Base-by-base conservation (phyloP, 2,329 filamentous ascomycete genomes). In the Ophiostoma australiae region DNA sequence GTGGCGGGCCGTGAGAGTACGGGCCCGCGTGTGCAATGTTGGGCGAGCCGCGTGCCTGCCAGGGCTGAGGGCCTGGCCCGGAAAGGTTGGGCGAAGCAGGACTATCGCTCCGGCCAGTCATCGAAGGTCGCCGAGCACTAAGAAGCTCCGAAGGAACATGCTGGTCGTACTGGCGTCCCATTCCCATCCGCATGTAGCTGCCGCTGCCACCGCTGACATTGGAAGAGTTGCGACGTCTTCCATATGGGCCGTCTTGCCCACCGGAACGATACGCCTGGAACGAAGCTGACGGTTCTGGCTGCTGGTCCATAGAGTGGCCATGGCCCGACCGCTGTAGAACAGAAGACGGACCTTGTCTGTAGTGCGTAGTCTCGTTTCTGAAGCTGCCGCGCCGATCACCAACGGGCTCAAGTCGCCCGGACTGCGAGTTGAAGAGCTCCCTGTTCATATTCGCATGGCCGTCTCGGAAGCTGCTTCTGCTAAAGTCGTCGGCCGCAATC, bases 351-450 rank as follows among this genome's bases (percentile, higher is more conserved):
- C 92, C 91, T 74, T 94, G 90, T 68, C 91, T 88, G 71, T 87
- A 84, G 73, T 87, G 85, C 70, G 84, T 1, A 5, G 33, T 80
- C 70, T 95, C 91, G 70, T 88, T 86, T 69, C 91, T 87, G 74
- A 87, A 82, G 39, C 90, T 88, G 23, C 87, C 88, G 74, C 92
- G 88, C 52, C 93, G 89, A 73, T 97, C 93, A 69, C 86, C 83
- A 3, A 94, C 94, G 20, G 94, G 93, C 78, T 98, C 94, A 76
- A 97, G 97, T 69, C 93, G 90, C 23, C 94, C 94, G 70, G 93
- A 97, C 70, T 96, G 91, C n/a, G 94, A 97, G 78, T 98, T 97
- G 81, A 89, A 98, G 0, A 98, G 83, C 79, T 98, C 94, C 71
- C 91, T 85, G 73, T 87, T 89, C 13, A 85, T 84, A 71, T 86